These are phyloP conservation scores for Murraya paniculata DNA, from an alignment of 345 rosid genomes.

Conservation along the genomic window DNA sequence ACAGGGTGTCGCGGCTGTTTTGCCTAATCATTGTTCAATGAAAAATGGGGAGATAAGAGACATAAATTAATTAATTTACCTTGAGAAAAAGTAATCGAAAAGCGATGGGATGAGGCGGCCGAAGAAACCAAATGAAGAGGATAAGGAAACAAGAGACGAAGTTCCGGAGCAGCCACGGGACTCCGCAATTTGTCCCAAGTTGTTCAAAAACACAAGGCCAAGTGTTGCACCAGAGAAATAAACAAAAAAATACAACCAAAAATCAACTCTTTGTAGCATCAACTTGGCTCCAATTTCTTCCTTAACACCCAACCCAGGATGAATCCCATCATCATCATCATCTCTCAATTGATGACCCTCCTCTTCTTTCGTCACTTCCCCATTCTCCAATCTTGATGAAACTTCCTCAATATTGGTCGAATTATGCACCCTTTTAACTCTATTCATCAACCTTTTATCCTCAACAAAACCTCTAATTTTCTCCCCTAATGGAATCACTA, in stretches of 20 bases:
- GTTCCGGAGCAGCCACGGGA: conserved; percentile 58
- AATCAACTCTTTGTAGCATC: conserved; percentile 57
- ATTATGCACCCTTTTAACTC: conserved; percentile 28
- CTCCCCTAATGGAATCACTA: conserved; percentile 40
- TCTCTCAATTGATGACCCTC: neutral
- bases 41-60: neutral
- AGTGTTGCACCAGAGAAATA: conserved; percentile 85
- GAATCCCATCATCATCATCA: conserved; percentile 10
- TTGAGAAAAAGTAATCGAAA: conserved; percentile 54
- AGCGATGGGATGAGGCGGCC: conserved; percentile 91
- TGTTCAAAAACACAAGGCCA: conserved; percentile 74
- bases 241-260: conserved; percentile 73
- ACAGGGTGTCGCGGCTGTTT: too few relatives aligned
- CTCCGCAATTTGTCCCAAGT: conserved; percentile 91
- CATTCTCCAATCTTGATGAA: neutral
- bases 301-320: conserved; percentile 20
- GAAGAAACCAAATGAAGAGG: conserved; percentile 83
- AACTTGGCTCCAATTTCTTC: conserved; percentile 68
- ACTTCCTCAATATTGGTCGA: conserved; percentile 23
- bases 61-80: conserved; percentile 31
- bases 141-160: conserved; percentile 62
- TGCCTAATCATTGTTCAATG: too few relatives aligned
- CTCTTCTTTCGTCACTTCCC: conserved; percentile 11
- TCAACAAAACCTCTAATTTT: conserved; percentile 5
- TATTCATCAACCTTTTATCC: conserved; percentile 7